phyloP scores from a whole-genome alignment of 345 rosid genomes.

The Anastatica hierochuntica region DNA sequence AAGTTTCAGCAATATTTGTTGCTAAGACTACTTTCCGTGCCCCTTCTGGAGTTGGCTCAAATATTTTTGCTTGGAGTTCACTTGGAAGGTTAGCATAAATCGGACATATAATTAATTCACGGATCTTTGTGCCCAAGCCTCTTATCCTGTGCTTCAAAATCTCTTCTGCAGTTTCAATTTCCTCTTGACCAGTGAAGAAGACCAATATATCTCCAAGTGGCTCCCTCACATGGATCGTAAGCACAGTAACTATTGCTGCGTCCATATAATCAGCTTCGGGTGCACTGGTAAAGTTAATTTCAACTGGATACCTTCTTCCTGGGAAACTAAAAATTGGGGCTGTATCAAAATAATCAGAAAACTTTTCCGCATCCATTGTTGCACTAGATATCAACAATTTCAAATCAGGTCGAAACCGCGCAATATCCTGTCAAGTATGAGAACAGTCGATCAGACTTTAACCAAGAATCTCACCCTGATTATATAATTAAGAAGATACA shows the following conservation, averaged over 20 bases:
- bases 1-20: slow-evolving; percentile 96
- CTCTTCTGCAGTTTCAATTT: slow-evolving; percentile 94
- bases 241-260: slow-evolving; percentile 86
- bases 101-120: slow-evolving; percentile 89
- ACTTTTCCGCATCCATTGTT: slow-evolving; percentile 94
- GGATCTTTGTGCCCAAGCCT: slow-evolving; percentile 90
- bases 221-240: slow-evolving; percentile 78
- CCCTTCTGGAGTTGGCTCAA: slow-evolving; percentile 95
- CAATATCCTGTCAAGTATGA: slow-evolving; percentile 53
- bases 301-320: slow-evolving; percentile 93
- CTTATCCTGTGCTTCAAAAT: slow-evolving; percentile 77
- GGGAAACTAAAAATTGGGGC: slow-evolving; percentile 97
- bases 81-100: slow-evolving; percentile 97
- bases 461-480: slow-evolving; percentile 1
- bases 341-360: slow-evolving; percentile 86
- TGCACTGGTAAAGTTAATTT: slow-evolving; percentile 83
- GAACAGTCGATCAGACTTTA: slow-evolving; percentile 10
- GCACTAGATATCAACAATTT: slow-evolving; percentile 94
- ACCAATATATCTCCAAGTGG: slow-evolving; percentile 84
- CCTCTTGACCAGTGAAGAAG: slow-evolving; percentile 92
- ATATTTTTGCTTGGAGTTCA: slow-evolving; percentile 91
- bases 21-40: slow-evolving; percentile 95
- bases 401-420: slow-evolving; percentile 76
- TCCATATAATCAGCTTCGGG: slow-evolving; percentile 98
- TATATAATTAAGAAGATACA: slow-evolving; percentile 1